phyloP scores from a whole-genome alignment of 352 stramenopile species.

The Phytopythium aichiense region DNA sequence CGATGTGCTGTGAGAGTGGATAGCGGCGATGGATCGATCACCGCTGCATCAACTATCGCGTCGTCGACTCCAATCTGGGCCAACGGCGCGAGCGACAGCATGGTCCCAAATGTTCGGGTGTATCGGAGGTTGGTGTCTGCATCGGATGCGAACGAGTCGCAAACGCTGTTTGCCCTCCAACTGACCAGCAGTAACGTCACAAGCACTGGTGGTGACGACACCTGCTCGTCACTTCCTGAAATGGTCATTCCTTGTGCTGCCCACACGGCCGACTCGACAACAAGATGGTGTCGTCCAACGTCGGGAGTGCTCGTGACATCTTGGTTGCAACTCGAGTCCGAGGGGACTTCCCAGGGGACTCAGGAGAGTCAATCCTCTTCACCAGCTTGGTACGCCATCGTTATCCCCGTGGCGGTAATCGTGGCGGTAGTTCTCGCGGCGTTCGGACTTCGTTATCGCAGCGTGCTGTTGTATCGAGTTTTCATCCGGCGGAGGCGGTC shows the following conservation, averaged over 20 bases:
- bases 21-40: not conserved
- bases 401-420: slow-evolving; percentile 25
- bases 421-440: slow-evolving; percentile 12
- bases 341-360: slow-evolving; percentile 6
- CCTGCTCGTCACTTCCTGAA: slow-evolving; percentile 13
- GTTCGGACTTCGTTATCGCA: slow-evolving; percentile 7
- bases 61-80: not conserved
- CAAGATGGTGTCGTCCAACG: slow-evolving; percentile 22
- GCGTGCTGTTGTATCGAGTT: slow-evolving; percentile 15
- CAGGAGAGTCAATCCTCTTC: slow-evolving; percentile 2
- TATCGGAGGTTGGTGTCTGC: not conserved
- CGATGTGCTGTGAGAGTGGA: not conserved
- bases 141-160: not conserved
- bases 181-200: not conserved
- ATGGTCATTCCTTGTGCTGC: slow-evolving; percentile 31
- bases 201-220: slow-evolving; percentile 14
- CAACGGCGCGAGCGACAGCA: not conserved
- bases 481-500: slow-evolving; percentile 3
- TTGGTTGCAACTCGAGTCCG: slow-evolving; percentile 22
- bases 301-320: slow-evolving; percentile 26
- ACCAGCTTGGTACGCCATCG: slow-evolving; percentile 19
- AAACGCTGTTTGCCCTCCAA: slow-evolving; percentile 9
- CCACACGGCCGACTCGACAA: slow-evolving; percentile 4
- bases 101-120: not conserved
- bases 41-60: not conserved